These are phyloP conservation scores for Eucalyptus regnans DNA, from an alignment of 345 rosid genomes.

Conservation along the genomic window DNA sequence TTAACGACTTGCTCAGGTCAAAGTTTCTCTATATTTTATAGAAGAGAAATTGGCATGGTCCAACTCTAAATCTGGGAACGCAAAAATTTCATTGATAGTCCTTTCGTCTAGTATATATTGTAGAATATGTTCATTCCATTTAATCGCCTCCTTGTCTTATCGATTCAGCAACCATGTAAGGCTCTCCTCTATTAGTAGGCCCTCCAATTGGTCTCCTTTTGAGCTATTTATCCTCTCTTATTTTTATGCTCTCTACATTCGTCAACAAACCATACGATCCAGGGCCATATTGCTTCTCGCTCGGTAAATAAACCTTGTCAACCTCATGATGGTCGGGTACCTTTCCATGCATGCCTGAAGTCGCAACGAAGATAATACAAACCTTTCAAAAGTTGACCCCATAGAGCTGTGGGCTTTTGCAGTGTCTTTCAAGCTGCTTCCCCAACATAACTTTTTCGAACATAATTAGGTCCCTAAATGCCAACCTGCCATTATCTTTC, in stretches of 20 bases:
- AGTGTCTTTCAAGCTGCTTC: neutral
- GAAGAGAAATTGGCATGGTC: no score
- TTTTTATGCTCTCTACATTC: neutral
- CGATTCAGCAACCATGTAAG: neutral
- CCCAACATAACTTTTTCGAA: no score
- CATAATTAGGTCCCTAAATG: neutral
- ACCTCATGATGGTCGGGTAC: neutral
- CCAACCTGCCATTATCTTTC: neutral
- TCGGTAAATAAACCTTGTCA: neutral
- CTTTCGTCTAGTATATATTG: no score
- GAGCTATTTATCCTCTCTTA: neutral
- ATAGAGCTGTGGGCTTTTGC: neutral
- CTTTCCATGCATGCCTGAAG: neutral
- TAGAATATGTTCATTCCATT: neutral
- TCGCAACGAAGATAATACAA: neutral
- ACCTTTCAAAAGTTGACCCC: neutral
- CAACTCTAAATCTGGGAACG: neutral
- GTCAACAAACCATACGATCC: neutral
- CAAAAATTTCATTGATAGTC: neutral
- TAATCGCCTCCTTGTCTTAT: neutral
- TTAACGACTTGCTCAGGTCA: fast-evolving
- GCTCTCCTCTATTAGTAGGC: neutral
- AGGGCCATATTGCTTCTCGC: neutral
- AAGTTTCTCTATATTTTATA: no score
- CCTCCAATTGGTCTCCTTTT: neutral